These are phyloP conservation scores for Piper betle DNA, from an alignment of 164 flowering plant species.

Conservation along the genomic window DNA sequence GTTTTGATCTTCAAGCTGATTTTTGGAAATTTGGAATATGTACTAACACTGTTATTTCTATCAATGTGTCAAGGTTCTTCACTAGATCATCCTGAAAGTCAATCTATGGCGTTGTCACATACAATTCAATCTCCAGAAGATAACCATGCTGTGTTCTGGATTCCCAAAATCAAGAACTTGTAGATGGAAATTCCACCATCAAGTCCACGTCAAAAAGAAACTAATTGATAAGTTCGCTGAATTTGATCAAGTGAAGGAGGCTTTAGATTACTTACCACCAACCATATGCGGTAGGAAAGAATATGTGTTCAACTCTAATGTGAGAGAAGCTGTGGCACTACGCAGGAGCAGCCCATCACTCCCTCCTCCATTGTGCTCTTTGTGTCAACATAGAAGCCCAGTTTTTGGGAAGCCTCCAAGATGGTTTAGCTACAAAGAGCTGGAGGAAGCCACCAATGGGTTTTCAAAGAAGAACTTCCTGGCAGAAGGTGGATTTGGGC, in stretches of 20 bases:
- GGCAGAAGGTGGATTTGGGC: constrained; percentile 98
- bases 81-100: too few relatives aligned
- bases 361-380: constrained; percentile 80
- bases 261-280: constrained; percentile 13
- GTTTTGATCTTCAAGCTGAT: too few relatives aligned
- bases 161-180: constrained; percentile 46
- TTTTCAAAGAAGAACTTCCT: constrained; percentile 70
- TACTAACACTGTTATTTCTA: too few relatives aligned
- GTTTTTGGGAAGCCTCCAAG: constrained; percentile 77
- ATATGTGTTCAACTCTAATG: constrained; percentile 27
- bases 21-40: too few relatives aligned
- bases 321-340: constrained; percentile 47
- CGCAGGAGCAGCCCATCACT: constrained; percentile 41
- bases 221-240: not conserved
- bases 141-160: constrained; percentile 2
- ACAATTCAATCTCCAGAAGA: too few relatives aligned
- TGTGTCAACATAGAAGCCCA: constrained; percentile 79
- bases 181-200: constrained; percentile 26
- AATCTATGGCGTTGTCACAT: too few relatives aligned
- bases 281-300: constrained; percentile 16
- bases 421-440: constrained; percentile 66
- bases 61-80: too few relatives aligned
- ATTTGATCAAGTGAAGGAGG: constrained; percentile 18
- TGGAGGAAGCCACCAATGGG: constrained; percentile 68
- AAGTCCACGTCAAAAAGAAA: constrained; percentile 22